A percentile compares a stretch with the other conserved stretches of the same genome.
These are phyloP conservation scores for Heritiera littoralis DNA, from an alignment of 345 rosid genomes.

Conservation along the genomic window DNA sequence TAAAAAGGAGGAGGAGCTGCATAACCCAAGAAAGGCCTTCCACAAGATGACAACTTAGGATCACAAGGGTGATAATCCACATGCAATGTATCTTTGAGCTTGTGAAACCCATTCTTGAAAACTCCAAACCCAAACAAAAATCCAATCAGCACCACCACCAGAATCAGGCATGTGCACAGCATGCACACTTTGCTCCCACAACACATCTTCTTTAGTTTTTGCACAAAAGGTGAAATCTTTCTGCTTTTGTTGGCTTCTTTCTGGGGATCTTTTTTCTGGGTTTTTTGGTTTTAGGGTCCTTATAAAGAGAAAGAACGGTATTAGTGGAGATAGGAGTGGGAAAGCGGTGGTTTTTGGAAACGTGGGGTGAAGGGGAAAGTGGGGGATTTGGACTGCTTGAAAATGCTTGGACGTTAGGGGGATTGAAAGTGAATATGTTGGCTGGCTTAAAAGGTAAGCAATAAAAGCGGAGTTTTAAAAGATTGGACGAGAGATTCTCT, in stretches of 20 bases:
- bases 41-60: constrained; percentile 25
- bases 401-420: constrained; percentile 23
- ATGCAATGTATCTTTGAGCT: constrained; percentile 59
- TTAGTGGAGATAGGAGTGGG: neutral
- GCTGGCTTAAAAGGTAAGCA: constrained; percentile 31
- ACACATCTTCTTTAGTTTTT: constrained; percentile 61
- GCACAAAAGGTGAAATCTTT: neutral
- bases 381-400: neutral
- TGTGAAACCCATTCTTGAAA: constrained; percentile 77
- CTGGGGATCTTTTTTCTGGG: neutral
- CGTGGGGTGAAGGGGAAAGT: neutral
- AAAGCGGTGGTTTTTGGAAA: neutral
- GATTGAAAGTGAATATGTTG: neutral
- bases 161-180: constrained; percentile 68
- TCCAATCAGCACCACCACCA: constrained; percentile 68
- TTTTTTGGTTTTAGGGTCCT: neutral
- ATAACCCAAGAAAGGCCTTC: constrained; percentile 52
- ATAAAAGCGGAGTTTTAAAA: neutral
- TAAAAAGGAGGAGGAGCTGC: constrained; percentile 50
- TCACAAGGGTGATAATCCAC: constrained; percentile 31
- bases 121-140: constrained; percentile 82
- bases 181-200: constrained; percentile 69
- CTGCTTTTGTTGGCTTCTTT: neutral
- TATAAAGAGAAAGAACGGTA: neutral
- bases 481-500: neutral